phyloP scores from a whole-genome alignment of 257 asterid genomes.

The Coffea canephora region DNA sequence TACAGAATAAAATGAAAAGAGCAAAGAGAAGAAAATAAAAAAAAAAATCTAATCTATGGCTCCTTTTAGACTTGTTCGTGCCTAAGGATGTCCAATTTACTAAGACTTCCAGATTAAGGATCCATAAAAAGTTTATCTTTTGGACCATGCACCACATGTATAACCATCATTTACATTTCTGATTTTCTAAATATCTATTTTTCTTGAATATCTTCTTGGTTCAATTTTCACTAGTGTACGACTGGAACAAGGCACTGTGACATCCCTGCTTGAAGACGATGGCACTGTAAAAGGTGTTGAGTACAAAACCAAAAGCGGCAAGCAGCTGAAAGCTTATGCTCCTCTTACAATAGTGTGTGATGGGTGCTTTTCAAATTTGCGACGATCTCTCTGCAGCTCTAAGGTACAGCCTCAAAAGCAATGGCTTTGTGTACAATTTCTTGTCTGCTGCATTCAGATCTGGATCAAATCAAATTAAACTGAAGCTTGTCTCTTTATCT shows the following conservation, averaged over 20 bases:
- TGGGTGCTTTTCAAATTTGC: constrained; percentile 61
- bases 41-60: neutral
- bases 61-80: neutral
- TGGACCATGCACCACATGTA: neutral
- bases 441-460: neutral
- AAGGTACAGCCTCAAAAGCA: constrained; percentile 27
- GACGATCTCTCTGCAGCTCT: constrained; percentile 49
- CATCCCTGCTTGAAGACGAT: constrained; percentile 50
- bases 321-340: constrained; percentile 39
- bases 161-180: neutral
- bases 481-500: neutral
- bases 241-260: constrained; percentile 56
- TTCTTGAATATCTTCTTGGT: neutral
- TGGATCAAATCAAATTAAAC: neutral
- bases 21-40: neutral
- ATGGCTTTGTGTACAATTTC: neutral
- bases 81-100: neutral
- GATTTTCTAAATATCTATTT: neutral
- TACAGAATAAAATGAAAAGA: neutral
- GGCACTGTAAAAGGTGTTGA: constrained; percentile 47
- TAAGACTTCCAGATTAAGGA: too few species aligned
- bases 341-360: constrained; percentile 53
- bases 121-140: neutral
- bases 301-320: constrained; percentile 38
- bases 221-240: constrained; percentile 31